phyloP scores from a whole-genome alignment of 768 basidiomycete genomes.

The Sporobolomyces pararoseus region DNA sequence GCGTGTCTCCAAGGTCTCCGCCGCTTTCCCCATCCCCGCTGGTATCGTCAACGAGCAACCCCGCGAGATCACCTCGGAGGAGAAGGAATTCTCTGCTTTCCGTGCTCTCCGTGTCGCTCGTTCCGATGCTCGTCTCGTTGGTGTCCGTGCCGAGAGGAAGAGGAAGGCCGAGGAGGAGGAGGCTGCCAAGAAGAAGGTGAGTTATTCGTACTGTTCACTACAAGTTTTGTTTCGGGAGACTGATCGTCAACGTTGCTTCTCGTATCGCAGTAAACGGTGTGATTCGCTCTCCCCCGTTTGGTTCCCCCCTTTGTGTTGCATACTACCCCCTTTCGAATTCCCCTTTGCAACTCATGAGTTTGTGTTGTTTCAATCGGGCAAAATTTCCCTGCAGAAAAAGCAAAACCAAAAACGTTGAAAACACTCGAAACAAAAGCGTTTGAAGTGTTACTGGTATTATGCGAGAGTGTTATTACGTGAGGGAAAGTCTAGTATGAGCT shows the following conservation, averaged over 20 bases:
- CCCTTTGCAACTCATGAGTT: background rate
- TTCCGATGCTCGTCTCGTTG: conserved; percentile 76
- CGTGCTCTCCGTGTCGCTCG: conserved; percentile 78
- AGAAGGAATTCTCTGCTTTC: conserved; percentile 80
- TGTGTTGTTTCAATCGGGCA: background rate
- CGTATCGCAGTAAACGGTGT: conserved; percentile 10
- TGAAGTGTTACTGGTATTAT: too few species aligned
- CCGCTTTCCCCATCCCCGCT: conserved; percentile 63
- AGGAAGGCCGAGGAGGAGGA: conserved; percentile 92
- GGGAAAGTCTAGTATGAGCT: too few species aligned
- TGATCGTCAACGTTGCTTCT: background rate
- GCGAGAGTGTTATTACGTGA: too few species aligned
- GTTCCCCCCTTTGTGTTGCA: conserved; percentile 3
- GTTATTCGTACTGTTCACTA: too few species aligned
- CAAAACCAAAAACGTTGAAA: background rate
- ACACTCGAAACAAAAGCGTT: too few species aligned
- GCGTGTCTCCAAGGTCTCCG: conserved; percentile 60
- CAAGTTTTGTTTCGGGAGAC: background rate
- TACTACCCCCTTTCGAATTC: conserved; percentile 3
- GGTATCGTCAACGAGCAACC: conserved; percentile 71
- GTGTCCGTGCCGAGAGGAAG: conserved; percentile 77
- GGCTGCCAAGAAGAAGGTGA: conserved; percentile 47
- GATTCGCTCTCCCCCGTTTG: conserved; percentile 7
- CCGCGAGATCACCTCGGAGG: conserved; percentile 85
- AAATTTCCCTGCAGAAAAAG: background rate